These are phyloP conservation scores for Aleurites moluccanus DNA, from an alignment of 441 rosid species.

Conservation along the genomic window DNA sequence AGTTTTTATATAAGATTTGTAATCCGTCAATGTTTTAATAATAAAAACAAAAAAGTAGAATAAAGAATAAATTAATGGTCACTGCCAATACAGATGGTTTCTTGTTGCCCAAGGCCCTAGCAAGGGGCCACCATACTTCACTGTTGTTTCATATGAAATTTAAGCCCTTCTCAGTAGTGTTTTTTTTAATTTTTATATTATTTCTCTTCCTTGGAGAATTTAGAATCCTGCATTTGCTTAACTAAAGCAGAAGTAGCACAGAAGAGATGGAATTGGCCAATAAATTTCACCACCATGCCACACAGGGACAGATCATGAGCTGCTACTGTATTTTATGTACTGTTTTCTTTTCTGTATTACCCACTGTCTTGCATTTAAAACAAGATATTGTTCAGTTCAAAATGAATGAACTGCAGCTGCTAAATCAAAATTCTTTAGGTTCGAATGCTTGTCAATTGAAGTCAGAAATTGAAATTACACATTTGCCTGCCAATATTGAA, in stretches of 20 bases:
- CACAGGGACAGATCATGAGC: background rate
- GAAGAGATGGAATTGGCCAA: background rate
- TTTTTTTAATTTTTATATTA: background rate
- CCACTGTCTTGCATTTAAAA: no score
- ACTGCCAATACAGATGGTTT: background rate
- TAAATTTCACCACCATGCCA: background rate
- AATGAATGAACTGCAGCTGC: background rate
- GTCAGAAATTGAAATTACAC: background rate
- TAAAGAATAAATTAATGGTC: no score
- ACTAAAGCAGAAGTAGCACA: background rate
- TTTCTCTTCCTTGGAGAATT: background rate
- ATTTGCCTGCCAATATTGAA: background rate
- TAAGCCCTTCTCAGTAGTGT: no score
- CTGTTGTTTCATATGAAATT: no score
- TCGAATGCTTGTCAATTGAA: background rate
- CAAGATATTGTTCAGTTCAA: background rate
- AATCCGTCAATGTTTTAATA: background rate
- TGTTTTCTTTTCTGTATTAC: no score
- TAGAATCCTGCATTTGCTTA: background rate
- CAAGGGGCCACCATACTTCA: background rate
- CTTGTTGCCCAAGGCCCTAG: conserved; percentile 15
- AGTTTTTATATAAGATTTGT: no score
- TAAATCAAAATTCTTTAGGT: background rate
- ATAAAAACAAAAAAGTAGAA: no score
- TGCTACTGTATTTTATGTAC: background rate